Base-by-base conservation (phyloP, 2,329 filamentous ascomycete species). In the Talaromyces piceae region DNA sequence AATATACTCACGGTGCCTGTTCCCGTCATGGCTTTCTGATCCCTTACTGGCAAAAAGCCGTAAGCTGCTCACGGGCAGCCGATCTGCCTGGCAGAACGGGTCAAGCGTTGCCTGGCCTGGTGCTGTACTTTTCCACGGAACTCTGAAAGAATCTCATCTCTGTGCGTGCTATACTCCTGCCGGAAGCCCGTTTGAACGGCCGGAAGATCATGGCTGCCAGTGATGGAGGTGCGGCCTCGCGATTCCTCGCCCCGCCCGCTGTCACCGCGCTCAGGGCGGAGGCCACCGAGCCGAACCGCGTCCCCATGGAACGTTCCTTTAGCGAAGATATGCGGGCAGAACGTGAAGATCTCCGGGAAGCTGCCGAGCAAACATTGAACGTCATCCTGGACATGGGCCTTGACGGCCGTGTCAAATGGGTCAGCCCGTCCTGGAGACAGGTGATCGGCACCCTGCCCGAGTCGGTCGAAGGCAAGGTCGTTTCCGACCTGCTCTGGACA, bases 361-460 rank as follows among this genome's bases (percentile, higher is more conserved):
- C 91, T 37, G 93, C 91, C 47, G 91, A 97, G 72, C 89, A 96
- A 73, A 96, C 91, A 20, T 78, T 95, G 66, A 98, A 97, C 70
- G 88, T 95, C 57, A 95, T 98, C 67, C 80, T 98, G 65, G 91
- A 98, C 72, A 78, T 98, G 58, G 89, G 90, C 63, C 79, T 97
- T 51, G 87, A 96, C 64, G 89, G 89, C 58, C 86, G 83, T 55
- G 86, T 98, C 62, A 87, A 90, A 71, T 98, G 93, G 88, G 91
- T 95, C 61, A 97, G 91, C 67, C 88, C 91, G 11, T 96, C 91
- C 13, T 98, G 93, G 93, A 81, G 82, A 54, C 90, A 97, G 62
- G 86, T 98, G 46, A 86, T 97, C 54, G 93, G 93, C 53, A 91
- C 87, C 3, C 73, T 80, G 41, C 79, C 84, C 33, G 83, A 87